Base-by-base conservation (phyloP, 2,329 filamentous ascomycete genomes). In the Botrytis cinerea region DNA sequence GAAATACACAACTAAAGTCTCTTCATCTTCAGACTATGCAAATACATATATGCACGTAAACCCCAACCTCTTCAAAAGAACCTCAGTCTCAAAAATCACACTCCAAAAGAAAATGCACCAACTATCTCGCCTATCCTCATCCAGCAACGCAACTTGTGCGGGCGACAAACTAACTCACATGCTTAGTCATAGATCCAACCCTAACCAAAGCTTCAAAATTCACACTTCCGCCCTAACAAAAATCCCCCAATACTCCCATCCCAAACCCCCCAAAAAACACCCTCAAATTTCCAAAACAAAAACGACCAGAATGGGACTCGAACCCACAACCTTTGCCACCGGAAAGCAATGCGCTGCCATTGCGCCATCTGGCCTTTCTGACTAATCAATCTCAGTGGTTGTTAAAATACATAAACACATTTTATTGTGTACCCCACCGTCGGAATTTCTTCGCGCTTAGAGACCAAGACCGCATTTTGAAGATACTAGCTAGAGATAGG, bases 341-440 rank as follows among this genome's bases (percentile, higher is more conserved):
- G 77, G 77, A 78, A 78, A 78, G 77, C 76, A 78, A 78, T 75
- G 77, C 77, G 75, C 76, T 77, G 74, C 75, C 75, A 77, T 77
- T 77, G 76, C 75, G 75, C 75, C 75, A 77, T 73, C 70, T 61
- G 69, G 70, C 75, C 75, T 40, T 32, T 54, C 20, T 22, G 35
- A 54, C 43, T 68, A 54, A 43, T 54, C 25, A 12, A 1, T 28
- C 8, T 1, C 0, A 0, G 35, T 1, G 0, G 1, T 68, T 54
- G 10, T 54, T 20, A 38, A 18, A 10, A 2, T 1, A 51, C 51
- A 40, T 64, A 46, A 46, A 1, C 14, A 25, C n/a, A 32, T 32
- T 32, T 0, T 38, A 12, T 12, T 0, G 9, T 0, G 18, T 32
- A 35, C 57, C 57, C 60, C 60, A 62, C 60, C 16, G 5, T 54